Base-by-base conservation (phyloP, 305 asterid genomes). In the Fraxinus velutina region DNA sequence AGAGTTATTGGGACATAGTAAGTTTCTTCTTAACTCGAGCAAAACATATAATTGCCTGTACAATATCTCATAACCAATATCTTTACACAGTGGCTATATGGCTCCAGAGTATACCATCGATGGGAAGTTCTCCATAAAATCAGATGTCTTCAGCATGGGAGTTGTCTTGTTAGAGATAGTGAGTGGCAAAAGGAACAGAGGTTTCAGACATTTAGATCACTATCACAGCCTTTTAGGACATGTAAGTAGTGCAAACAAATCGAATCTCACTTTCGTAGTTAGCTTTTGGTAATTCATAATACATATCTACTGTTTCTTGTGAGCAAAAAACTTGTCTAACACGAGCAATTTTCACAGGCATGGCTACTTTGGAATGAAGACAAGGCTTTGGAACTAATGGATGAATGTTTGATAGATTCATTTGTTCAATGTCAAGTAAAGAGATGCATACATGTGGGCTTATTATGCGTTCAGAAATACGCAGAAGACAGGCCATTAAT, bases 81-180 rank as follows among this genome's bases (percentile, higher is more conserved):
- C 24, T 77, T 80, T n/a, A 29, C 80, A 73, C 76, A 88, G 90
- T 79, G 88, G 87, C 22, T 84, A 81, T 80, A 87, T 89, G 88
- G 81, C 92, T 80, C 90, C 90, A 9, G 90, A 90, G 76, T 90
- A 90, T 12, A 88, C 90, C 0, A 30, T 87, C 15, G 86, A 86
- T 42, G 91, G 91, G 30, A 87, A 84, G 34, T 88, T 86, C 71
- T 90, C 89, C 0, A 82, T 79, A 12, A 86, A 88, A 39, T 88
- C 90, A 0, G 91, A 89, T 66, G 75, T 89, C 39, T 89, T 88
- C 73, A 88, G 90, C 62, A 39, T 85, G 10, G 89, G 91, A 75
- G 91, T 89, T 27, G 78, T 89, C 24, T 37, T 89, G 75, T 78
- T 89, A 44, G 91, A 86, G 82, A 80, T 88, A 10, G 83, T 85